A percentile compares a stretch with the other conserved stretches of the same genome.
These are phyloP conservation scores for Alternaria arborescens DNA, from an alignment of 2,329 filamentous ascomycete genomes.

Conservation along the genomic window DNA sequence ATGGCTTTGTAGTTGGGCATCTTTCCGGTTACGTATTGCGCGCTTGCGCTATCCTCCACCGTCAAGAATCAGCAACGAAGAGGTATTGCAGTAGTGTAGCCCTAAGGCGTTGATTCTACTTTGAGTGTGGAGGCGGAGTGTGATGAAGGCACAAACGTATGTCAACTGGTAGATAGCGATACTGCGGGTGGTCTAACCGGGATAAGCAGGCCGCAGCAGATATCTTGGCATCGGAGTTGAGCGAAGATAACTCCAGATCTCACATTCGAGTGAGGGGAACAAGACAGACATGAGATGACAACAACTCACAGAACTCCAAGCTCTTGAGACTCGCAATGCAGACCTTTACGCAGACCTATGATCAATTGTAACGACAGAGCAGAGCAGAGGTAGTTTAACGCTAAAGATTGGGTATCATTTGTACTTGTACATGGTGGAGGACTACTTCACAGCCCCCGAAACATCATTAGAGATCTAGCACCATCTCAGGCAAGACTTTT, in stretches of 20 bases:
- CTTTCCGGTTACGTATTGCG: not conserved
- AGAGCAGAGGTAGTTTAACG: not conserved
- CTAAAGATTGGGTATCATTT: conserved; percentile 26
- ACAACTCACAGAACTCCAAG: not conserved
- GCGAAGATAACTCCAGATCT: conserved; percentile 5
- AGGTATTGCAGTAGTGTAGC: not conserved
- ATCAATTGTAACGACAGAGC: not conserved
- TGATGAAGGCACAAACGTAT: not conserved
- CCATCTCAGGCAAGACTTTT: conserved; percentile 30
- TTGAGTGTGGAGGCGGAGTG: not conserved
- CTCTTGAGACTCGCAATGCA: not conserved
- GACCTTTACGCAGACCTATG: not conserved
- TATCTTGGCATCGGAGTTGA: conserved; percentile 15
- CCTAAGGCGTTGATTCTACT: not conserved
- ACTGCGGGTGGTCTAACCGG: conserved; percentile 3
- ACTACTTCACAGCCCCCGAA: not conserved
- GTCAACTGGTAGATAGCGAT: conserved; percentile 4
- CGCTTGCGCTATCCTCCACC: not conserved
- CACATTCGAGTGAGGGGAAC: not conserved
- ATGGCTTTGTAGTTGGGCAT: conserved; percentile 43
- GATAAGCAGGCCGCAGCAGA: conserved; percentile 12
- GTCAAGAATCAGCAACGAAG: not conserved
- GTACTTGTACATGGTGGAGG: conserved; percentile 7
- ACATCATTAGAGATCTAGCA: not conserved
- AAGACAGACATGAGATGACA: not conserved